Base-by-base conservation (phyloP, 1,284 basidiomycete species). In the Ganoderma lingzhi region DNA sequence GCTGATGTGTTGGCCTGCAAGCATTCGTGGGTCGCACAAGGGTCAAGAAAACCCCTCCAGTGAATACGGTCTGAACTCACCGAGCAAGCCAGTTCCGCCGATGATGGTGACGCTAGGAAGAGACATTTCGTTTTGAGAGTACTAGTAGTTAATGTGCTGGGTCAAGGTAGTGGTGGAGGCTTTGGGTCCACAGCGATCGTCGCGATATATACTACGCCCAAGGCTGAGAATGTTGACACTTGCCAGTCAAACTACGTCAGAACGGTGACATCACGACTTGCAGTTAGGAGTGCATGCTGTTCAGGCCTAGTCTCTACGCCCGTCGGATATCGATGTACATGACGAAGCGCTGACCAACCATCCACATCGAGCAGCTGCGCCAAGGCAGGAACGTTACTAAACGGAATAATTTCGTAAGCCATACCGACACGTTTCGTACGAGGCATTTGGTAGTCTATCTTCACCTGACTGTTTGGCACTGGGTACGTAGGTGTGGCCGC, bases 51-150 rank as follows among this genome's bases (percentile, higher is more conserved):
- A 17, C n/a, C 15, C 32, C 23, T n/a, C 14, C 15, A 17, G 17
- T 23, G 35, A 14, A 39, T 35, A 2, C 9, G 17, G 15, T 37
- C 44, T 8, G 14, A 6, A 70, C 77, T 30, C 41, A 79, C 78
- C 78, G 9, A 79, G 74, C 23, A 66, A 48, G 17, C 78, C 78
- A 23, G 78, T 78, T 14, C 75, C 76, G 30, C 78, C 78, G 53
- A 73, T 71, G 68, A 79, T 74, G 35, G 71, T 75, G 58, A 78
- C 71, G 65, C 53, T 67, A 28, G 48, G 55, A 44, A 41, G 39
- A 56, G 63, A 42, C 63, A 64, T 64, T 64, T 8, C 28, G 23
- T 35, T 51, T 28, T 53, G 12, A 2, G 14, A 15, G 39, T 12
- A 19, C 10, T 42, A 41, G 39, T 37, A 9, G 59, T 23, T 60